Evolutionary conservation across 2,329 filamentous ascomycete species (phyloP).

Genomic region (Botrytis tulipae): DNA sequence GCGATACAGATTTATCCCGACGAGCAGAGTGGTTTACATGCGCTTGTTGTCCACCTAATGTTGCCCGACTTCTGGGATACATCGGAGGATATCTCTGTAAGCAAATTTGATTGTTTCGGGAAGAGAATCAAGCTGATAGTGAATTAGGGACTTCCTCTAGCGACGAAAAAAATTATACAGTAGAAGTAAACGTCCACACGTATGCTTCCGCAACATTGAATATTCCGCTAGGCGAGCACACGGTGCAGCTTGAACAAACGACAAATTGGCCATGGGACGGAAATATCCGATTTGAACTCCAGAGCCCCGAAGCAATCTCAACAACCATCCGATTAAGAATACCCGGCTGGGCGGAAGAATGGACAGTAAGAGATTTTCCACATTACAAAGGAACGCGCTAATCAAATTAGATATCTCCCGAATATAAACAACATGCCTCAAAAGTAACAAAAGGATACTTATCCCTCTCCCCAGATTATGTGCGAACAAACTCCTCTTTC

Average conservation of each 20-base stretch:
- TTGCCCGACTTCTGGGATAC: slow-evolving; percentile 54
- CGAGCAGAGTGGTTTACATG: slow-evolving; percentile 58
- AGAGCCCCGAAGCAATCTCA: slow-evolving; percentile 35
- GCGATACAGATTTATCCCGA: slow-evolving; percentile 48
- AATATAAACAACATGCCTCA: slow-evolving; percentile 3
- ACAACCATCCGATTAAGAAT: slow-evolving; percentile 51
- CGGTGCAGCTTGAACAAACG: slow-evolving; percentile 47
- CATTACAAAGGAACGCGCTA: background rate
- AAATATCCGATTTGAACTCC: slow-evolving; percentile 47
- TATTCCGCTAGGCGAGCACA: slow-evolving; percentile 40
- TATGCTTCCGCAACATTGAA: slow-evolving; percentile 50
- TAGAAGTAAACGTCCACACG: slow-evolving; percentile 54
- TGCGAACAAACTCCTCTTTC: slow-evolving; percentile 44
- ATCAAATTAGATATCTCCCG: slow-evolving; percentile 32
- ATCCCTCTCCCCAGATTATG: slow-evolving; percentile 44
- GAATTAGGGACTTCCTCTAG: background rate
- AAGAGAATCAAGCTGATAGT: background rate
- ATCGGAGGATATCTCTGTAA: slow-evolving; percentile 57
- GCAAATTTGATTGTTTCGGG: slow-evolving; percentile 34
- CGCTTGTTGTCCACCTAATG: slow-evolving; percentile 60
- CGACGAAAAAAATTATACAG: slow-evolving; percentile 37
- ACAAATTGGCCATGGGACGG: slow-evolving; percentile 59
- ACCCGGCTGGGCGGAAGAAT: slow-evolving; percentile 50
- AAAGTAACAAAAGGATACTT: slow-evolving; percentile 49
- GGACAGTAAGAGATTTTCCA: slow-evolving; percentile 32